A percentile compares a stretch with the other conserved stretches of the same genome.
Conservation (phyloP, 2,329 filamentous ascomycete species). For the Ceratocystis diversiconidia region DNA sequence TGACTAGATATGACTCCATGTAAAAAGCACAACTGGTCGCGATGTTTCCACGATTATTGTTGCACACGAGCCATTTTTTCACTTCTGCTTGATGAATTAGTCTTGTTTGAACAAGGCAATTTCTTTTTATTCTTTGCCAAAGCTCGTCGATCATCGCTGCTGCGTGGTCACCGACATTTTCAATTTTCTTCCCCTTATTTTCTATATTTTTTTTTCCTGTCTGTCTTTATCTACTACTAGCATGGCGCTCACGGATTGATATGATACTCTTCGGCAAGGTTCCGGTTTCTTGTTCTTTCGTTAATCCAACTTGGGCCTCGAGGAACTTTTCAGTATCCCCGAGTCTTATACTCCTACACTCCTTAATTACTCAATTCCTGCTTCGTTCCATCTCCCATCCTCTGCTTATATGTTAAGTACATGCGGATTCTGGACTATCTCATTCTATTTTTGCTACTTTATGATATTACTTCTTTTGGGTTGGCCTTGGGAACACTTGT, state of each 20-base stretch:
- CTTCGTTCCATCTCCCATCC: neutral
- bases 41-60: neutral
- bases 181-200: neutral
- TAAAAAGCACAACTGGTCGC: neutral
- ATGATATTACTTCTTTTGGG: neutral
- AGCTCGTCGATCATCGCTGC: too few species aligned
- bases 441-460: neutral
- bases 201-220: constrained; percentile 4
- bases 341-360: constrained; percentile 2
- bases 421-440: too few species aligned
- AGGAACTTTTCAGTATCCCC: constrained; percentile 5
- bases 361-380: neutral
- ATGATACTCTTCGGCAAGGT: constrained; percentile 16
- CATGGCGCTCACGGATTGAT: constrained; percentile 15
- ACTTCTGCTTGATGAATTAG: constrained; percentile 12
- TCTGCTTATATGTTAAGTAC: neutral
- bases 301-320: constrained; percentile 5
- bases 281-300: constrained; percentile 7
- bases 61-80: constrained; percentile 1
- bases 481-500: neutral
- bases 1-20: neutral
- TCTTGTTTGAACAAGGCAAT: too few species aligned
- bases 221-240: constrained; percentile 3
- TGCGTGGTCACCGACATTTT: neutral
- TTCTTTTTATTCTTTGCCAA: too few species aligned